These are phyloP conservation scores for Quercus gilva DNA, from an alignment of 306 rosid genomes.

Conservation along the genomic window DNA sequence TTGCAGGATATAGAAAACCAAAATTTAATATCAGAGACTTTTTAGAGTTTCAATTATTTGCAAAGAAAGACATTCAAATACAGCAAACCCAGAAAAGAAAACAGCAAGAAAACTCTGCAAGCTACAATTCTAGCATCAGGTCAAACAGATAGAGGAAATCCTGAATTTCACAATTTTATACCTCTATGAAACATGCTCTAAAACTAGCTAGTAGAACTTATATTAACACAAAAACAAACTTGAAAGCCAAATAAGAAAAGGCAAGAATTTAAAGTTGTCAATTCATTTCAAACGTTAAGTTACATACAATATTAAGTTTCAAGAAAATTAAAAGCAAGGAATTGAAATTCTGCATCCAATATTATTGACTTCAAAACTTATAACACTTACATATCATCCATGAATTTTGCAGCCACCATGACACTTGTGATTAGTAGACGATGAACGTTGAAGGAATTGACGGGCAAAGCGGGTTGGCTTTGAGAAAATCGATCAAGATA, in stretches of 20 bases:
- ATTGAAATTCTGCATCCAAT: no score
- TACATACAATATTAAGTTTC: no score
- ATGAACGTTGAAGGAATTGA: slow-evolving; percentile 86
- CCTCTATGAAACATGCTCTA: not conserved
- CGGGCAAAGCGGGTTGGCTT: slow-evolving; percentile 66
- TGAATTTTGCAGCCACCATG: slow-evolving; percentile 92
- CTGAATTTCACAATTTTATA: not conserved
- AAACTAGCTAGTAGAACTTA: not conserved
- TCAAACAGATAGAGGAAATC: no score
- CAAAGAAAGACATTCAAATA: not conserved
- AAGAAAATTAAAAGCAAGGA: no score
- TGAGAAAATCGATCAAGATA: slow-evolving; percentile 90
- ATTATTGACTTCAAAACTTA: not conserved
- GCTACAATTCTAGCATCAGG: no score
- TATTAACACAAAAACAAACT: not conserved
- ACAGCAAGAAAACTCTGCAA: not conserved
- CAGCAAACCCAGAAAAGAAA: not conserved
- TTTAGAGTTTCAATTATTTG: not conserved
- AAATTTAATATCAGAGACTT: slow-evolving; percentile 18
- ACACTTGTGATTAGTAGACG: slow-evolving; percentile 90
- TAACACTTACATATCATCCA: slow-evolving; percentile 88
- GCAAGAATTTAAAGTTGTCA: not conserved
- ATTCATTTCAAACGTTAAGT: no score
- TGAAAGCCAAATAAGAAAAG: not conserved
- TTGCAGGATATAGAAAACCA: slow-evolving; percentile 2